Evolutionary conservation across 495 filamentous ascomycete species (phyloP), one percentile per base, ranked within the genome.

Genomic region (Friedmanniomyces simplex): DNA sequence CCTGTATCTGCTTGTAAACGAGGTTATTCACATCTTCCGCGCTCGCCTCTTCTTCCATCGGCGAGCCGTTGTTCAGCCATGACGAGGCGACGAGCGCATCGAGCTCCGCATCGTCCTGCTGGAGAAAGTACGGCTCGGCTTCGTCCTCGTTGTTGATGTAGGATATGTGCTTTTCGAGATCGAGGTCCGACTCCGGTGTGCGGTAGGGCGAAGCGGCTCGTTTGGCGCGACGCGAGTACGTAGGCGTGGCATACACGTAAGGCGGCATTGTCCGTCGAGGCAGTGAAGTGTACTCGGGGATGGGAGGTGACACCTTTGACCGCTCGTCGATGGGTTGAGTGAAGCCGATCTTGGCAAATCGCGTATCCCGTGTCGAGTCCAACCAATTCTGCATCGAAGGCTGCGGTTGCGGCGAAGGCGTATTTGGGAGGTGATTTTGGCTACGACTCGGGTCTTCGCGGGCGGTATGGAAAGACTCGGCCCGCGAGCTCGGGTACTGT

Each of bases 391-490:
- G 46, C 20, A 21, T 49, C 3, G 7, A 8, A 24, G 46, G 21
- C 26, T 11, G 39, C 47, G 39, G 32, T 42, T 50, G 48, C 18
- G 51, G 56, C n/a, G 55, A 46, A 18, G 28, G 53, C n/a, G 36
- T 49, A 8, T 52, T 46, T 12, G 36, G 45, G 14, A 62, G 59
- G 30, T 62, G 59, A 5, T 55, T 41, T 36, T 63, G 67, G 36
- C 61, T 55, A 4, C 26, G 55, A 47, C 58, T 60, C 14, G 54
- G 64, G 32, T 69, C 55, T 54, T 72, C 70, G 34, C 62, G 63
- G 7, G 70, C 70, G 2, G 70, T 72, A 45, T 58, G 63, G 62
- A 71, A 71, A 1, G 67, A 70, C 26, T 71, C 69, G 25, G 70
- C 69, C 21, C 65, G 58, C 21, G 69, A 70, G n/a, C 64, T 69